Conservation (phyloP, 2,329 filamentous ascomycete genomes). For the Pseudocercospora cruenta region DNA sequence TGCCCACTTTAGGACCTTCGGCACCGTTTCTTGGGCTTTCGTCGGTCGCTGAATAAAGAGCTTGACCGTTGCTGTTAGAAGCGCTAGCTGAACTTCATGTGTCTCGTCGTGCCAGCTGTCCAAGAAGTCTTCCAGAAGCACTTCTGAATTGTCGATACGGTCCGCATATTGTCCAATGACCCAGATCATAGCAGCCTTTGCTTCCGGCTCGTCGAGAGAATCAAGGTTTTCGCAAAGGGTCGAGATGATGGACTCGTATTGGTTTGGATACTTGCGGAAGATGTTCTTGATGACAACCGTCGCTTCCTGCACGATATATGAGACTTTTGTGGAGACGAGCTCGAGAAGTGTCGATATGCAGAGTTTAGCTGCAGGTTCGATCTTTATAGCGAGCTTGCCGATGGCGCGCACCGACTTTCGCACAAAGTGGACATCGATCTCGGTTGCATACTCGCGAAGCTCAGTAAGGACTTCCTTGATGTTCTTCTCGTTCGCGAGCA, state of each 20-base stretch:
- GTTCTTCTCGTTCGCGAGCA: slow-evolving; percentile 93
- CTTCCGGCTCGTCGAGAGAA: slow-evolving; percentile 94
- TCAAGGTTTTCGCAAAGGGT: slow-evolving; percentile 95
- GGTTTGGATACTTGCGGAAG: slow-evolving; percentile 98
- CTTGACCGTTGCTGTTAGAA: slow-evolving; percentile 95
- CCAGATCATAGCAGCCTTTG: slow-evolving; percentile 99
- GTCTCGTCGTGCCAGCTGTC: slow-evolving; percentile 93
- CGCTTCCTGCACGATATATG: slow-evolving; percentile 98
- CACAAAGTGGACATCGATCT: slow-evolving; percentile 98
- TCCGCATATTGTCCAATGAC: slow-evolving; percentile 98
- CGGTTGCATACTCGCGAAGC: slow-evolving; percentile 90
- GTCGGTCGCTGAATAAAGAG: slow-evolving; percentile 96
- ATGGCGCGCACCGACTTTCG: slow-evolving; percentile 97
- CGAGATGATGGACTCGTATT: slow-evolving; percentile 96
- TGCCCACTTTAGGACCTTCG: slow-evolving; percentile 95
- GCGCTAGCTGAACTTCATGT: slow-evolving; percentile 90
- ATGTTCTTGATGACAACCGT: slow-evolving; percentile 99
- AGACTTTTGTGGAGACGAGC: slow-evolving; percentile 95
- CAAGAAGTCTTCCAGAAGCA: slow-evolving; percentile 89
- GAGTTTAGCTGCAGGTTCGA: slow-evolving; percentile 84
- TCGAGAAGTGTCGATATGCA: slow-evolving; percentile 94
- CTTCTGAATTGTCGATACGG: slow-evolving; percentile 95
- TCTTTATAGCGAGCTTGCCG: slow-evolving; percentile 97
- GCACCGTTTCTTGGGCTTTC: slow-evolving; percentile 89
- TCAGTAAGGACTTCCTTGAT: slow-evolving; percentile 95